Evolutionary conservation across 202 grass and related monocot genomes (phyloP), one percentile per base, ranked within the genome.

Genomic region (Dendrocalamus latiflorus): DNA sequence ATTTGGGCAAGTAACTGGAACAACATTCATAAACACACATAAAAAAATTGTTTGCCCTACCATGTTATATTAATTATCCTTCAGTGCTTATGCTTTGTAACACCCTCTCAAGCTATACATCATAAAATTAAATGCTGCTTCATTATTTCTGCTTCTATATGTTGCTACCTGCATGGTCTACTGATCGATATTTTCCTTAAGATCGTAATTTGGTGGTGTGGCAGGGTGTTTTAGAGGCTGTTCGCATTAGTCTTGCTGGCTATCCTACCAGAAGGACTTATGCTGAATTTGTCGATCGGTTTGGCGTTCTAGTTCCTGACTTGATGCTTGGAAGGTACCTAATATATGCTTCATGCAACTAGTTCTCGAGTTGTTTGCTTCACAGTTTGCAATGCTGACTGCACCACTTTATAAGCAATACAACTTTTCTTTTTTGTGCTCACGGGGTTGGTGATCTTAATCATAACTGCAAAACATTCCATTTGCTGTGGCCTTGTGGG

Each of bases 171-270:
- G 75, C 59, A 68, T 66, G 34, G 71, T 77, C 21, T 56, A 70
- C 45, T 56, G 24, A 16, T 68, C 26, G 6, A 64, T 56, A 75
- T 78, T 70, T 61, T 68, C 21, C 45, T 61, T 44, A 54, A 36
- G 24, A 79, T 70, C 70, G 37, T 75, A 68, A 75, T 51, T 83
- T 84, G 60, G 33, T 85, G 71, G 26, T 82, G 77, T 78, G 70
- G 24, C 80, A 99, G 96, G 96, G 96, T 91, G 96, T 99, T 79
- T 84, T 99, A 78, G 96, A 99, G 85, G 93, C 96, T 44, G 96
- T 95, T 84, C 91, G 96, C 82, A 99, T 99, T 83, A 95, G 96
- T 87, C 96, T 99, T 81, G 96, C 96, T 85, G 96, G 96, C 45
- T 99, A 99, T 78, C 96, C 96, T 84, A 99, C 96, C 85, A 83